phyloP scores from a whole-genome alignment of 805 yeast genomes.

The Candida sakaeoensis region DNA sequence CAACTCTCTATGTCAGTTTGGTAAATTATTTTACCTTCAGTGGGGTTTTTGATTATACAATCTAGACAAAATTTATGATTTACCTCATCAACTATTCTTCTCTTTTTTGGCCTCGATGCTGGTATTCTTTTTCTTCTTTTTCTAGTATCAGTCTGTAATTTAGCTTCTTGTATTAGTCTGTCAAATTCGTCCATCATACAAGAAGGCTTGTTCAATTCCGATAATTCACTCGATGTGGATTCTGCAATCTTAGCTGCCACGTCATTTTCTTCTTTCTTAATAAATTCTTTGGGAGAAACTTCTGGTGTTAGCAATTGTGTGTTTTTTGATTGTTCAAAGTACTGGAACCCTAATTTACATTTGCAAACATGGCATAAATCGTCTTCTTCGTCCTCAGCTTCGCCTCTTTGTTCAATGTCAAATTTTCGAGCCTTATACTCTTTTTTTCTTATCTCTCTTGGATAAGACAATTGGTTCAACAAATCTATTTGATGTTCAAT shows the following conservation, averaged over 20 bases:
- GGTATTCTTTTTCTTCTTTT: not conserved
- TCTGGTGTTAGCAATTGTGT: slow-evolving; percentile 6
- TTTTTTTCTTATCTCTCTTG: slow-evolving; percentile 12
- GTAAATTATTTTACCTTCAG: slow-evolving; percentile 1
- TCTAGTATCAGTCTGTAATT: slow-evolving; percentile 12
- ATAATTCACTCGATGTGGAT: slow-evolving; percentile 8
- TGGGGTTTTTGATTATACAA: slow-evolving; percentile 18
- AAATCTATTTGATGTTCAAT: slow-evolving; percentile 17
- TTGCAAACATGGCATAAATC: slow-evolving; percentile 47
- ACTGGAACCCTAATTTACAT: slow-evolving; percentile 45
- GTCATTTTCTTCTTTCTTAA: not conserved
- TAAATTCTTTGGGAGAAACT: slow-evolving; percentile 6
- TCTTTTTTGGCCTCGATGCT: not conserved
- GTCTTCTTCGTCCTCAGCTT: slow-evolving; percentile 34
- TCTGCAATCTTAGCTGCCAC: slow-evolving; percentile 6
- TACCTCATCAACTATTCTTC: not conserved
- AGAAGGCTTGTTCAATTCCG: slow-evolving; percentile 4
- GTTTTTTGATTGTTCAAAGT: slow-evolving; percentile 31
- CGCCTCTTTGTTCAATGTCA: slow-evolving; percentile 8
- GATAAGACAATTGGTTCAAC: slow-evolving; percentile 15
- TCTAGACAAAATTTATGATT: slow-evolving; percentile 24
- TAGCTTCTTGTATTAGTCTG: slow-evolving; percentile 16
- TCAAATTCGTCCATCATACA: slow-evolving; percentile 17
- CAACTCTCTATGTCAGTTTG: slow-evolving; percentile 1
- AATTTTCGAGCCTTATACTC: slow-evolving; percentile 6